Evolutionary conservation across 2,329 filamentous ascomycete species (phyloP).

Genomic region (Alternaria gansuensis): DNA sequence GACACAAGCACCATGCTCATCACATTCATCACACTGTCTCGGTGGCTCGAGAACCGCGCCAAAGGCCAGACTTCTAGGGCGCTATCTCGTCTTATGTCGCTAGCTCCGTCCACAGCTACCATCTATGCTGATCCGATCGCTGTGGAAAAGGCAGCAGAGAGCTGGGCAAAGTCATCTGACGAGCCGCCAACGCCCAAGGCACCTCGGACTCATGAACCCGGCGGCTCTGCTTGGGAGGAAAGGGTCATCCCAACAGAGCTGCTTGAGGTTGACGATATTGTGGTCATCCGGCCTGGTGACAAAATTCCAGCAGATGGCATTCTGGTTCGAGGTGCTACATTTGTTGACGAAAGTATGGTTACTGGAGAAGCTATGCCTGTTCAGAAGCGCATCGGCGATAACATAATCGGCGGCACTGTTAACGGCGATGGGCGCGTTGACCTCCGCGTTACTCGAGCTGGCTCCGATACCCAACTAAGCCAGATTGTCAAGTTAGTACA

Average conservation of each 20-base stretch:
- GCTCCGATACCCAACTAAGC: no score
- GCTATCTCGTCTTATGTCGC: conserved; percentile 90
- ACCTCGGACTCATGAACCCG: conserved; percentile 16
- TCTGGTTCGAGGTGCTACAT: conserved; percentile 88
- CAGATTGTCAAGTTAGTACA: no score
- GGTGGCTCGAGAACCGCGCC: conserved; percentile 93
- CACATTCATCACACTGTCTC: conserved; percentile 90
- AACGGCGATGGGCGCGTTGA: conserved; percentile 92
- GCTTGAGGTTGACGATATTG: conserved; percentile 91
- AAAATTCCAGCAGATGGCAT: conserved; percentile 94
- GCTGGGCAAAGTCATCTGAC: conserved; percentile 62
- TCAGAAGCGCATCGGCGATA: conserved; percentile 80
- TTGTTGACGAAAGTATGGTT: conserved; percentile 97
- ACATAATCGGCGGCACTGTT: conserved; percentile 91
- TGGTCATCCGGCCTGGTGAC: conserved; percentile 91
- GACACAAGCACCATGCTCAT: conserved; percentile 99
- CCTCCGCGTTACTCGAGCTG: conserved; percentile 86
- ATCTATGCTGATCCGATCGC: conserved; percentile 96
- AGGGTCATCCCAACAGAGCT: conserved; percentile 91
- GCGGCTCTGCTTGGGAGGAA: conserved; percentile 76
- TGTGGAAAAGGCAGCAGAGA: conserved; percentile 86
- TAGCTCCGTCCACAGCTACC: conserved; percentile 94
- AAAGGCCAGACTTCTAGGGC: conserved; percentile 97
- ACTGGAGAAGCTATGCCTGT: conserved; percentile 97
- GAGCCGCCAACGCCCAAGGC: no score